Base-by-base conservation (phyloP, 257 asterid species). In the Asclepias syriaca region DNA sequence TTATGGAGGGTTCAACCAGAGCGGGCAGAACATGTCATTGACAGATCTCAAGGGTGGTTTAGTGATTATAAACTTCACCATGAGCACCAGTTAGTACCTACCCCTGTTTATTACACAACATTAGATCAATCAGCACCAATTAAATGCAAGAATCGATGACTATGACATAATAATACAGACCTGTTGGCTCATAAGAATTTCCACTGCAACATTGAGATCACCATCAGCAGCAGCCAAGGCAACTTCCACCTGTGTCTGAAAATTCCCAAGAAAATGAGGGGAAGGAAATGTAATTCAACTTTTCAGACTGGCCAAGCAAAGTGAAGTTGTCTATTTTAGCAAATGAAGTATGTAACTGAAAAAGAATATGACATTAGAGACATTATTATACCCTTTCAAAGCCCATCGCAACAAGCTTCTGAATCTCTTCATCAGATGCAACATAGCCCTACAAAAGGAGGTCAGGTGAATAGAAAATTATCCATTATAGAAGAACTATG, bases 111-210 rank as follows among this genome's bases (percentile, higher is more conserved):
- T 54, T 27, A 16, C 53, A 12, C 2, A 5, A 13, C 4, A 19
- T n/a, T 3, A 43, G 48, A 21, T 43, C 29, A 69, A 32, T 66
- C 29, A 57, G 73, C 14, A 56, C 14, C 61, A 54, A 54, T 8
- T 43, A 27, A 65, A 45, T 2, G 3, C 15, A 46, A 11, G 19
- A 71, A 27, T 11, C 12, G 39, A 74, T 27, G 32, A 29, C n/a
- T 2, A 14, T 40, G 27, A 29, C 15, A 18, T 9, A 53, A 69
- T 63, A 8, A 68, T 32, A 65, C 77, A 19, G 82, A 92, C 98
- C 95, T 90, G 96, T 77, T 95, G 99, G 83, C 88, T 90, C 97
- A 88, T 89, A n/a, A 92, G 93, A 81, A 92, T 92, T 84, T 92
- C 98, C 19, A 86, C 96, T 3, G 99, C 96, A 51, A 92, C 89